Evolutionary conservation across 148 eudicot genomes (phyloP), one percentile per base, ranked within the genome.

Genomic region (Rhododendron molle): DNA sequence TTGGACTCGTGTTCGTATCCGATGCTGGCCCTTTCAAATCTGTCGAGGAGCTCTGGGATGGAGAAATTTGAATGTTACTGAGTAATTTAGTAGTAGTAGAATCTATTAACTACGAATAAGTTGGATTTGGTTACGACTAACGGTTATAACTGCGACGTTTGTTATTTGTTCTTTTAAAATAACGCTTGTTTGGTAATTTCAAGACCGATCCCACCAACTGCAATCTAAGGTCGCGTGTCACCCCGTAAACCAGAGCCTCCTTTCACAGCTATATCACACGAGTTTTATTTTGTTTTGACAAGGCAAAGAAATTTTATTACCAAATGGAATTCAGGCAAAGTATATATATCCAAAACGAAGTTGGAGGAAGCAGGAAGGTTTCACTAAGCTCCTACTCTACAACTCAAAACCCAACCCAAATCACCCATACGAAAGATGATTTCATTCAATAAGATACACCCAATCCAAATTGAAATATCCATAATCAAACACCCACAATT

Each of bases 21-120:
- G 83, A 85, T 2, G 38, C 4, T n/a, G 83, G 83, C 20, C 86
- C 83, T 58, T 85, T 52, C 60, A 85, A 77, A 77, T 38, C 86
- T 76, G 14, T 18, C 11, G 43, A 62, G 26, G 86, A 85, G 8
- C 38, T 85, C 2, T 85, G 86, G 83, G 86, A 78, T 30, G 76
- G 15, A 1, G 83, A 85, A 34, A 78, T 85, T 21, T 26, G 21
- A 21, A 60, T 60, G 67, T 60, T n/a, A 50, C 18, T 50, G 16
- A 50, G 56, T 12, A 50, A 3, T 50, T 14, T 50, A 50, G 56
- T 50, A 47, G 1, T 47, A 50, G 15, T 50, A 50, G 56, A 50
- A 12, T 50, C 15, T 12, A 3, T 12, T 50, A 40, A 14, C 12
- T 46, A 14, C 15, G 44, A 40, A 40, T 40, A 40, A 40, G 44